Percentiles rank a stretch among this genome's conserved stretches.
Conservation (phyloP, 257 asterid genomes). For the Mentha longifolia region DNA sequence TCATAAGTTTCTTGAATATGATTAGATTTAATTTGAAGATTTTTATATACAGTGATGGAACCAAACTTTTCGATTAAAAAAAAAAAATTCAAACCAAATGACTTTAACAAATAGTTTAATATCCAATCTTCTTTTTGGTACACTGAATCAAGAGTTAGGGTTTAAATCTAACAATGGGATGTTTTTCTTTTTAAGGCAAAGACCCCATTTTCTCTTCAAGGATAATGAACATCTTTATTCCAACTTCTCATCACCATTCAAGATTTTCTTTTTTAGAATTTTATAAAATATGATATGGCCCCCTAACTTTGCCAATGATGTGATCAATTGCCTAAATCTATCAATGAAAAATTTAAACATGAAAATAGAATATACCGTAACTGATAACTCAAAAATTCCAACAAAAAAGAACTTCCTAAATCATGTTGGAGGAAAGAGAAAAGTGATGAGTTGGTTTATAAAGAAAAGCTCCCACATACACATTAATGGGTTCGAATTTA, state of each 20-base stretch:
- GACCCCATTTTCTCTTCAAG: constrained; percentile 44
- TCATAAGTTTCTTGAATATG: background rate
- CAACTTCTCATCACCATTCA: constrained; percentile 34
- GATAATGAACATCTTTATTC: constrained; percentile 55
- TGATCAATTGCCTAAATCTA: constrained; percentile 34
- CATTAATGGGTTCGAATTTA: constrained; percentile 25
- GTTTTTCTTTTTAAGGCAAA: constrained; percentile 57
- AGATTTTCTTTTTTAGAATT: constrained; percentile 17
- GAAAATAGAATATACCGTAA: background rate
- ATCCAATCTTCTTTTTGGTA: constrained; percentile 27
- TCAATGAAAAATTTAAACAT: background rate
- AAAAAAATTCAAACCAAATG: background rate
- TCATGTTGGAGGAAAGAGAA: constrained; percentile 24
- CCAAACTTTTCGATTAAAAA: background rate
- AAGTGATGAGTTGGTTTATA: constrained; percentile 22
- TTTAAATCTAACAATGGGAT: constrained; percentile 38
- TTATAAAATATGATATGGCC: constrained; percentile 37
- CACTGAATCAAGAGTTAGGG: constrained; percentile 39
- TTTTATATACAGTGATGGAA: background rate
- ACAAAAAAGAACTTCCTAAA: constrained; percentile 27
- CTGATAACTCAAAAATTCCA: constrained; percentile 11
- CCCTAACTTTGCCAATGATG: constrained; percentile 41
- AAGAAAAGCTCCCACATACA: constrained; percentile 14
- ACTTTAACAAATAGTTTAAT: constrained; percentile 6
- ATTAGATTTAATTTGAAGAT: background rate